Evolutionary conservation across 1,284 basidiomycete genomes (phyloP), one percentile per base, ranked within the genome.

Genomic region (Leccinum pachyderme): DNA sequence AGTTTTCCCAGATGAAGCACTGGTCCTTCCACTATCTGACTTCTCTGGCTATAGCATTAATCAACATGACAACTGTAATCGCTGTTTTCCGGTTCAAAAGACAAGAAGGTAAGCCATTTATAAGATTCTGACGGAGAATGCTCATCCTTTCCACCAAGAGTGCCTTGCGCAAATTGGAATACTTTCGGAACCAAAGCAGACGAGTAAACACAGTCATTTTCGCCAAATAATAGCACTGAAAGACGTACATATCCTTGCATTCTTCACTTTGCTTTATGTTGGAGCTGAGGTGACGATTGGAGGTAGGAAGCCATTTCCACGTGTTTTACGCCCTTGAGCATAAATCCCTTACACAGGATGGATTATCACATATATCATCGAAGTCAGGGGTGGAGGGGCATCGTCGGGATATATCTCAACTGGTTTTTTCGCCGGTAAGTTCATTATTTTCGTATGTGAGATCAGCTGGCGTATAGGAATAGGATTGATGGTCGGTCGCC

Each of bases 21-120:
- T 84, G 83, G 78, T 87, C 85, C 7, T 83, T 81, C 63, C 83
- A 88, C 67, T 91, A 81, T 64, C 68, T 87, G 7, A 72, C 74
- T 8, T 85, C 84, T 0, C 71, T 88, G 1, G 81, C 78, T 2
- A 62, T 90, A 18, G 80, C 82, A 0, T 47, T 79, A 1, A 50
- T 72, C 13, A 86, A 82, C 51, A 67, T 72, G 0, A 32, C 73
- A 3, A 28, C 73, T 4, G 63, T 87, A 4, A 53, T 76, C 11
- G 53, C 67, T 4, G 78, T 83, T 2, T 86, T 89, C 72, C 73
- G 75, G 6, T 69, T 81, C 31, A 77, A 80, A 59, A 76, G 71
- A 3, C 81, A 83, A 61, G 82, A 87, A 51, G 75, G 81, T 81
- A 47, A 1, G 2, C 41, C 25, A 11, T 35, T 31, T 37, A 29